These are phyloP conservation scores for Fusarium dimerum DNA, from an alignment of 2,329 filamentous ascomycete species.

Conservation along the genomic window DNA sequence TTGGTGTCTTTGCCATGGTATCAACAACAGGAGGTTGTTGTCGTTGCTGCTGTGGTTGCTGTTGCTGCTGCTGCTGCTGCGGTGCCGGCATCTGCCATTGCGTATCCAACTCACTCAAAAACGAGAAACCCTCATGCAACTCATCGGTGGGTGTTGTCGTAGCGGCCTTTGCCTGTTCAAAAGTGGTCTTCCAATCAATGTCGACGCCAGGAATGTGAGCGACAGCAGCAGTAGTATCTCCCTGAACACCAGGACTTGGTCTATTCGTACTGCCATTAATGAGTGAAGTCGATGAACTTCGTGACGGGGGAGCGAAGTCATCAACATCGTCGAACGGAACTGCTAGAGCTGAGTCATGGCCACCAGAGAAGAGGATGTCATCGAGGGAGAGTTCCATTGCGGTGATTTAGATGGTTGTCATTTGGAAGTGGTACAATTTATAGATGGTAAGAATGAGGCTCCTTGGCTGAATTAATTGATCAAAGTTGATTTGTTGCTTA, in stretches of 20 bases:
- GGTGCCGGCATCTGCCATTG: slow-evolving; percentile 12
- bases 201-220: background rate
- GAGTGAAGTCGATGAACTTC: slow-evolving; percentile 11
- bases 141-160: slow-evolving; percentile 1
- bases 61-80: background rate
- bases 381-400: slow-evolving; percentile 26
- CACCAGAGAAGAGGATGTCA: slow-evolving; percentile 22
- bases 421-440: no score
- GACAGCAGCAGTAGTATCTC: background rate
- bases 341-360: slow-evolving; percentile 14
- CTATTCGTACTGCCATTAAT: background rate
- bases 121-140: slow-evolving; percentile 17
- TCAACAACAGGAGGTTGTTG: no score
- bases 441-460: no score
- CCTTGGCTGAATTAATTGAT: no score
- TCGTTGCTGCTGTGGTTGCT: no score
- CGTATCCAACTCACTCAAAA: slow-evolving; percentile 16
- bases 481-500: no score
- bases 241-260: slow-evolving; percentile 1
- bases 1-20: slow-evolving; percentile 4
- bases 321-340: slow-evolving; percentile 19
- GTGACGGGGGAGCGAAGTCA: slow-evolving; percentile 12
- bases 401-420: background rate
- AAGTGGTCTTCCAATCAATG: slow-evolving; percentile 25
- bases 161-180: slow-evolving; percentile 16